These are phyloP conservation scores for Pelagophyceae sp. DNA, from an alignment of 352 stramenopile genomes.

Conservation along the genomic window DNA sequence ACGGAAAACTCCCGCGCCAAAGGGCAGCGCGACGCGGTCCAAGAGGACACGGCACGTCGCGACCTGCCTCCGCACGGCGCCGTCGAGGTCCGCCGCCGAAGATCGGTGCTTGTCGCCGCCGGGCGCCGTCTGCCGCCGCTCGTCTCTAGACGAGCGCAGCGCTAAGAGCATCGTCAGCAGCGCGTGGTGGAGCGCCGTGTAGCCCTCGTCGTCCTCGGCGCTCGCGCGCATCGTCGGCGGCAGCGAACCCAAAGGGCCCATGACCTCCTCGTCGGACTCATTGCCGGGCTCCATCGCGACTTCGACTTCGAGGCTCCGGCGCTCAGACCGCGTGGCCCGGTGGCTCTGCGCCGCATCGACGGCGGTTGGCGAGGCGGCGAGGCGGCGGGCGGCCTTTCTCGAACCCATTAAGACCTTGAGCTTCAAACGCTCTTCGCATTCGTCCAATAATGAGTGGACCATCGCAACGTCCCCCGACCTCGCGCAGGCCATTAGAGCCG, in stretches of 20 bases:
- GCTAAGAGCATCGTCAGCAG: background rate
- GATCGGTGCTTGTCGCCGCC: too few relatives aligned
- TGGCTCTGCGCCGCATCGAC: too few relatives aligned
- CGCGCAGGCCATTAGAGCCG: background rate
- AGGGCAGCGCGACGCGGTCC: background rate
- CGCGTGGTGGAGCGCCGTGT: conserved; percentile 11
- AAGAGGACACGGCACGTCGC: background rate
- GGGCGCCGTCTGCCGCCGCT: background rate
- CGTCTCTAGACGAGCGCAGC: background rate
- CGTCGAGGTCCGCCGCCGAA: background rate
- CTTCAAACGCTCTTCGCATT: background rate
- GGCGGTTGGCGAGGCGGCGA: too few relatives aligned
- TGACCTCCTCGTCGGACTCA: background rate
- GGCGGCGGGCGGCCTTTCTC: background rate
- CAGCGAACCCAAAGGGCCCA: background rate
- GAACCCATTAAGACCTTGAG: background rate
- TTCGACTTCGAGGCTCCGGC: too few relatives aligned
- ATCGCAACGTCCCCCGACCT: background rate
- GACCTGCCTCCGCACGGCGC: background rate
- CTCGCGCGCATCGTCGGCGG: background rate
- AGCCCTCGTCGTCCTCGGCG: background rate
- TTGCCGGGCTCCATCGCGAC: too few relatives aligned
- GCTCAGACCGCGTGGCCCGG: too few relatives aligned
- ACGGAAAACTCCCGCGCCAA: too few relatives aligned
- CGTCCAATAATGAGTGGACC: background rate